A percentile compares a stretch with the other conserved stretches of the same genome.
Conservation (phyloP, 1,284 basidiomycete genomes). For the Heterobasidion annosum region DNA sequence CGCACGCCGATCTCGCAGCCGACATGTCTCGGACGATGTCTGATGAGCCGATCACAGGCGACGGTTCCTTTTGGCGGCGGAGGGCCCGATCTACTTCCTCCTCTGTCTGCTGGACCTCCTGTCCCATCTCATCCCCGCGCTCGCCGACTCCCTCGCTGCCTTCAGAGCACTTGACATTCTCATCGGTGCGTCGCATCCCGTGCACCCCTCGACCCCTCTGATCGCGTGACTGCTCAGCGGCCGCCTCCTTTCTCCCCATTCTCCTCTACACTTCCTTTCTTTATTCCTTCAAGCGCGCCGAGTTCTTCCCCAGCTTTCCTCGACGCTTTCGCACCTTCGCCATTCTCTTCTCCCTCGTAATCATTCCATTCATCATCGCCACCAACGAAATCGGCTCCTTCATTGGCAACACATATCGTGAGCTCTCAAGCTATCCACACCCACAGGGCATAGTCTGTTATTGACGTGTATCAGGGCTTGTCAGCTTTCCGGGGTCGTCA, state of each 20-base stretch:
- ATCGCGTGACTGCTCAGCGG: conserved; percentile 24
- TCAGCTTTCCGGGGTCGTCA: background rate
- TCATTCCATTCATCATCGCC: conserved; percentile 45
- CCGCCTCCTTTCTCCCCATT: conserved; percentile 47
- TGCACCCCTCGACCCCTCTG: background rate
- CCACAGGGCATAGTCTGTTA: background rate
- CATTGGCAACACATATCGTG: conserved; percentile 48
- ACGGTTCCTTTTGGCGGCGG: conserved; percentile 50
- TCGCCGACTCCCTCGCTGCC: conserved; percentile 25
- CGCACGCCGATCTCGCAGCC: background rate
- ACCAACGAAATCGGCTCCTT: conserved; percentile 59
- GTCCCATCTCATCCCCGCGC: conserved; percentile 42
- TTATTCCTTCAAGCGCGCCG: conserved; percentile 35
- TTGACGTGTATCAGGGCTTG: background rate
- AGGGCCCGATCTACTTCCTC: conserved; percentile 51
- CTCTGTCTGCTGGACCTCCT: conserved; percentile 54
- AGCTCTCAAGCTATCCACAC: conserved; percentile 15
- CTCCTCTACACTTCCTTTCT: conserved; percentile 48
- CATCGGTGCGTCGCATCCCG: conserved; percentile 28
- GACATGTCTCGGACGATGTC: background rate
- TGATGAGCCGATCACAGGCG: conserved; percentile 23
- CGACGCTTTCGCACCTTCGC: conserved; percentile 33
- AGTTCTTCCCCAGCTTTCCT: conserved; percentile 47
- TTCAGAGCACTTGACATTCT: conserved; percentile 34
- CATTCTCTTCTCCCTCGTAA: conserved; percentile 36